Conservation (phyloP, 2,329 filamentous ascomycete species). For the Fusarium neocosmosporiellum region DNA sequence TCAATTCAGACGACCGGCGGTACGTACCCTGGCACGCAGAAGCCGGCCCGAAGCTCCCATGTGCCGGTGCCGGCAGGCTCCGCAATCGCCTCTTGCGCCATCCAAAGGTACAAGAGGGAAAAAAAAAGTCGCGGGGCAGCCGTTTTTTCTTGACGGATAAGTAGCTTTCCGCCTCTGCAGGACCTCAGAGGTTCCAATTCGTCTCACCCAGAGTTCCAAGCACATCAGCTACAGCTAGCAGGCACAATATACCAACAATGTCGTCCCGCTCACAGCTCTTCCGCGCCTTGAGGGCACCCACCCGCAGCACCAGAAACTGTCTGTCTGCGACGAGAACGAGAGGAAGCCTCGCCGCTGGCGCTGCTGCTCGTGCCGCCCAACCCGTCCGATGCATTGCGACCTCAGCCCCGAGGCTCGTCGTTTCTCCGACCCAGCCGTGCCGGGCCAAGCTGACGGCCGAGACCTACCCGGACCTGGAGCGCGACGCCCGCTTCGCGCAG, state of each 20-base stretch:
- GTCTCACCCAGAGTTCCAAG: background rate
- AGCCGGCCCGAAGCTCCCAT: background rate
- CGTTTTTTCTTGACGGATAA: background rate
- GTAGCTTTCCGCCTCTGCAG: constrained; percentile 2
- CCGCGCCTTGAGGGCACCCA: constrained; percentile 39
- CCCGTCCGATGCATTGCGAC: constrained; percentile 44
- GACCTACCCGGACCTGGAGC: constrained; percentile 84
- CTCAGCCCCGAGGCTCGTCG: constrained; percentile 43
- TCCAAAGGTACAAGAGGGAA: constrained; percentile 3
- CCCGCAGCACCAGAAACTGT: constrained; percentile 20
- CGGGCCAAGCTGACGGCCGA: constrained; percentile 80
- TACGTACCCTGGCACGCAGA: background rate
- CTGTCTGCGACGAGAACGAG: constrained; percentile 13
- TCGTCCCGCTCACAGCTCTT: constrained; percentile 41
- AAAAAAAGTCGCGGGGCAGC: constrained; percentile 29
- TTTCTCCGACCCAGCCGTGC: constrained; percentile 40
- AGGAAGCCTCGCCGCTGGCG: constrained; percentile 9
- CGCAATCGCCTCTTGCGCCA: constrained; percentile 27
- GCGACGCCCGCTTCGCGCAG: constrained; percentile 79
- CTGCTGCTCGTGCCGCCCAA: background rate
- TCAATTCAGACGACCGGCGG: background rate
- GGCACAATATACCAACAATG: constrained; percentile 24
- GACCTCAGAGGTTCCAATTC: constrained; percentile 18
- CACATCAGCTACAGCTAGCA: background rate
- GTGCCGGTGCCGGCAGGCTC: constrained; percentile 22